Evolutionary conservation across 495 filamentous ascomycete species (phyloP).

Genomic region (Stereocaulon alpinum): DNA sequence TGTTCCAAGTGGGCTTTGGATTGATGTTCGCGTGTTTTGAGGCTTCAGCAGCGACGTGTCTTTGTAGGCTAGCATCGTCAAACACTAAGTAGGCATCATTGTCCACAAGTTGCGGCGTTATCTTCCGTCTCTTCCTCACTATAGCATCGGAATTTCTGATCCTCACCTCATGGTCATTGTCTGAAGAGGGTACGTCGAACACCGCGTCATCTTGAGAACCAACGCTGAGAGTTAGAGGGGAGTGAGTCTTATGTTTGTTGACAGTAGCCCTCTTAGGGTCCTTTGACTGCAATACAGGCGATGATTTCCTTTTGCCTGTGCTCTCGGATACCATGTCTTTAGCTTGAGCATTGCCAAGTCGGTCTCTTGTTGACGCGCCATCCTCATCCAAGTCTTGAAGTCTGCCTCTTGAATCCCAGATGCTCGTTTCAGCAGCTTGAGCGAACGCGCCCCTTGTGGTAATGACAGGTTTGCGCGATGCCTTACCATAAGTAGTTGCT

Average conservation of each 20-base stretch:
- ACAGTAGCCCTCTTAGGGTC: neutral
- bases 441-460: conserved; percentile 1
- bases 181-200: conserved; percentile 34
- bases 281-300: neutral
- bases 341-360: neutral
- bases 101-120: neutral
- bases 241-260: neutral
- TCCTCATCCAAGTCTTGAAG: neutral
- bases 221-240: neutral
- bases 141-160: neutral
- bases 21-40: neutral
- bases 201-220: conserved; percentile 13
- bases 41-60: conserved; percentile 12
- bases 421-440: neutral
- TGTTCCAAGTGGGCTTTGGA: neutral
- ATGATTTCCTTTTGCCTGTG: neutral
- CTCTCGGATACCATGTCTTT: neutral
- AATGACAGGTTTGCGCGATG: conserved; percentile 23
- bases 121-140: conserved; percentile 7
- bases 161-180: conserved; percentile 23
- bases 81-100: neutral
- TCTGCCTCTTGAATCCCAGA: neutral
- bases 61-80: conserved; percentile 18
- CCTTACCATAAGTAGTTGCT: conserved; percentile 40
- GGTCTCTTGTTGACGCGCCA: neutral